Evolutionary conservation across 1,284 basidiomycete species (phyloP), one percentile per base, ranked within the genome.

Genomic region (Leccinum subspadiceum): DNA sequence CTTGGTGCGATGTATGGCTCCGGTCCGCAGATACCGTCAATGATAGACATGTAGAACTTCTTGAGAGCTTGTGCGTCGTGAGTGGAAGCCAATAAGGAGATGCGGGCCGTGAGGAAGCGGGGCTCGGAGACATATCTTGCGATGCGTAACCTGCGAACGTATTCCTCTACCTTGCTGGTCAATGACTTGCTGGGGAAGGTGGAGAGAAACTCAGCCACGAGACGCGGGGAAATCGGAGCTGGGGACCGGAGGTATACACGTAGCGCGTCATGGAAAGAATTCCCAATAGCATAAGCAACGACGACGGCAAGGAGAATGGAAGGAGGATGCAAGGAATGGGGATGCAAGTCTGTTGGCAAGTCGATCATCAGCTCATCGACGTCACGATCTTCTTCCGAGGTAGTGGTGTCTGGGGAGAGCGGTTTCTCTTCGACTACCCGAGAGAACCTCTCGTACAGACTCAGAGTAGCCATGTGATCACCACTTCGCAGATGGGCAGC

Each of bases 231-330:
- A 46, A 84, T 67, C 1, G 76, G 77, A 41, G 75, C 68, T n/a
- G 69, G 70, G 1, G 75, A 77, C 22, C 73, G 63, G 7, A 83
- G 62, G 59, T 73, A 82, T 5, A 71, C 69, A 48, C 74, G 70
- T 56, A 89, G 65, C 4, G 88, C 86, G 41, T 71, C 77, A 9
- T 72, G 65, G 64, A 90, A 89, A 26, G 79, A 76, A 66, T 82
- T 73, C 37, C 75, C 73, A 68, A 84, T 79, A 4, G 85, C 83
- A 70, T 85, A 75, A 10, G 90, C 89, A n/a, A 82, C 76, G 15
- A 84, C 73, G 2, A 77, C 82, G 6, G 78, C 76, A 35, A 87
- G 75, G 37, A 88, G 73, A 41, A 86, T 66, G 24, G 72, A 76
- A 26, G 75, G 75, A 4, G 73, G 75, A 54, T 63, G 58, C 29